Percentiles rank a stretch among this genome's conserved stretches.
Conservation (phyloP, 2,329 filamentous ascomycete species). For the Phialophora chinensis region DNA sequence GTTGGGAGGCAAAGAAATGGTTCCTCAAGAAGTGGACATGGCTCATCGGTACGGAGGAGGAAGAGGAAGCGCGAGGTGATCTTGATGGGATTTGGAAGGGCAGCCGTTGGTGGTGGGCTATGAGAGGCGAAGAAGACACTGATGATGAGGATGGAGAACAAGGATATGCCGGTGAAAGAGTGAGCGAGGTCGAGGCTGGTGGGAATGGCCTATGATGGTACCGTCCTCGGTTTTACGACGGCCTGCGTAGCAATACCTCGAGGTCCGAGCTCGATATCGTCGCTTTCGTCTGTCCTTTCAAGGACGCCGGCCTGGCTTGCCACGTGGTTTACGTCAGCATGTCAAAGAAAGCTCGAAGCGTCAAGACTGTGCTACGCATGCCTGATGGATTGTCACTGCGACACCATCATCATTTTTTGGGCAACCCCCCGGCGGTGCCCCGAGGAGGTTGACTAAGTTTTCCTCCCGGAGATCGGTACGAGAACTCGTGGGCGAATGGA, state of each 20-base stretch:
- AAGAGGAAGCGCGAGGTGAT: conserved; percentile 35
- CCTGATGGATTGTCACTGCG: neutral
- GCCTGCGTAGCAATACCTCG: neutral
- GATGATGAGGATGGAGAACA: conserved; percentile 23
- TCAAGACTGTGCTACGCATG: neutral
- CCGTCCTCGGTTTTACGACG: neutral
- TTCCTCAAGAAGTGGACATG: conserved; percentile 53
- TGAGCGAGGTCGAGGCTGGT: conserved; percentile 11
- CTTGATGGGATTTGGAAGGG: conserved; percentile 31
- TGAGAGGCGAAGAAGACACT: conserved; percentile 30
- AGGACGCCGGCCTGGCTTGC: too few relatives aligned
- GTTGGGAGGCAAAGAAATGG: conserved; percentile 55
- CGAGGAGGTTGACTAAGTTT: neutral
- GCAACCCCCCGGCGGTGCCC: too few relatives aligned
- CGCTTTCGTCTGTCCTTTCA: neutral
- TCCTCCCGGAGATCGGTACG: neutral
- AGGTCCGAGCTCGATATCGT: neutral
- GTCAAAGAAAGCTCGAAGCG: neutral
- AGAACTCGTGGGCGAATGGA: neutral
- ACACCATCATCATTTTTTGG: neutral
- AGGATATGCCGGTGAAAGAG: conserved; percentile 2
- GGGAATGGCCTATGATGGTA: conserved; percentile 9
- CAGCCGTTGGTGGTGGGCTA: conserved; percentile 35
- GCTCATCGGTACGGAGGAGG: conserved; percentile 37
- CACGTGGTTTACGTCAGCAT: neutral